Base-by-base conservation (phyloP, 2,329 filamentous ascomycete genomes). In the Amesomyces nigricolor region DNA sequence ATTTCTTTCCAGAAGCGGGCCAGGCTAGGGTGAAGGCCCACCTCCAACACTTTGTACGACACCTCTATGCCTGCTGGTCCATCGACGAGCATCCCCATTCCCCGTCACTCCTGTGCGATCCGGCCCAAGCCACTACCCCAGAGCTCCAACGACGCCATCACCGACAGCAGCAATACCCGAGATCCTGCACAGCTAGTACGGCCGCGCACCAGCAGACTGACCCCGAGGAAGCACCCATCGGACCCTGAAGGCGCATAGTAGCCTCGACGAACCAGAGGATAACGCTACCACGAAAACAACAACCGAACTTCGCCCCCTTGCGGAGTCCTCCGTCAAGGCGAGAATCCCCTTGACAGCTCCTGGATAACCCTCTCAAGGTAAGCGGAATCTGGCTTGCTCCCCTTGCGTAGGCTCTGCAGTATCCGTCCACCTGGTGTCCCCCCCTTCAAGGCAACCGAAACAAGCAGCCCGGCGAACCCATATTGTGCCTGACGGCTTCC, bases 141-240 rank as follows among this genome's bases (percentile, higher is more conserved):
- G 53, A 60, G 60, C 59, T 59, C 51, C 60, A 63, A 59, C 54
- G 49, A 58, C 53, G 47, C 57, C 71, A 72, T 73, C 39, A 71
- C 72, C 74, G 68, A 70, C 66, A 68, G 64, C 63, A 64, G 63
- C 60, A 52, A 55, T 62, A 63, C 62, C 64, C 53, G 58, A 62
- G 64, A 66, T 69, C 66, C 67, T 68, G 66, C 64, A 68, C 62
- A 22, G 43, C 51, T 58, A 47, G 50, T 49, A 58, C 63, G 45
- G 56, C 59, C 37, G 50, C 57, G 51, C 54, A 30, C 22, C 35
- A 30, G 50, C 59, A 53, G 45, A 56, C 51, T n/a, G 39, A 48
- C 55, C 32, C 30, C 45, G 46, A 52, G 50, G 46, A 52, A 32
- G 40, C 54, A 50, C 29, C 44, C 48, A 52, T 46, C 26, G n/a